Evolutionary conservation across 2,329 filamentous ascomycete species (phyloP), one percentile per base, ranked within the genome.

Genomic region (Botrytis medusae): DNA sequence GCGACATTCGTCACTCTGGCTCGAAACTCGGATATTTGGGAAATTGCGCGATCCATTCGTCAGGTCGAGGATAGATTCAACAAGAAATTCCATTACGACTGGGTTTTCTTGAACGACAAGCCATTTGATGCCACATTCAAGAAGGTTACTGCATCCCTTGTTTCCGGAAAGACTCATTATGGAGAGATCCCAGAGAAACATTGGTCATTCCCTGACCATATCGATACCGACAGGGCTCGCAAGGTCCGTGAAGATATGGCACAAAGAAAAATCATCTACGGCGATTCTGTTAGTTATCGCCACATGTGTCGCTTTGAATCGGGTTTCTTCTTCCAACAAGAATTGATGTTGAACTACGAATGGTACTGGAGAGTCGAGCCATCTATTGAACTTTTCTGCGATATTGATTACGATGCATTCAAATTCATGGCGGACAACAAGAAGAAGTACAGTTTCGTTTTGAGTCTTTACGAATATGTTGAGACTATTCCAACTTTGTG

Each of bases 251-350:
- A 98, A 84, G 93, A 98, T 79, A 99, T 99, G 96, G 90, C 89
- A 73, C 89, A 93, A 82, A 90, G 91, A 82, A 97, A 98, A 86
- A 97, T 99, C 83, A 99, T 99, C 84, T 99, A 99, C 82, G 96
- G 96, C 75, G 96, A 98, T 83, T 97, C 94, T 18, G 85, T 97
- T 84, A 97, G 93, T 85, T 99, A 99, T 86, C 91, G 96, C 76
- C 97, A 99, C 87, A 99, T 99, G 96, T 99, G 96, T 84, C 93
- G 96, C 77, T 99, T 97, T 82, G 96, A 99, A 84, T 98, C 95
- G 12, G 96, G 96, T 57, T 99, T 99, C 88, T 99, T 99, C 88
- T 99, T 98, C 90, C 94, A 92, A 75, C 96, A 99, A 83, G 89
- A 90, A 44, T 85, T 98, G 78, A 95, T 99, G 93, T 85, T 93